phyloP scores from a whole-genome alignment of 2,329 filamentous ascomycete species.

The Penicillium sp. region DNA sequence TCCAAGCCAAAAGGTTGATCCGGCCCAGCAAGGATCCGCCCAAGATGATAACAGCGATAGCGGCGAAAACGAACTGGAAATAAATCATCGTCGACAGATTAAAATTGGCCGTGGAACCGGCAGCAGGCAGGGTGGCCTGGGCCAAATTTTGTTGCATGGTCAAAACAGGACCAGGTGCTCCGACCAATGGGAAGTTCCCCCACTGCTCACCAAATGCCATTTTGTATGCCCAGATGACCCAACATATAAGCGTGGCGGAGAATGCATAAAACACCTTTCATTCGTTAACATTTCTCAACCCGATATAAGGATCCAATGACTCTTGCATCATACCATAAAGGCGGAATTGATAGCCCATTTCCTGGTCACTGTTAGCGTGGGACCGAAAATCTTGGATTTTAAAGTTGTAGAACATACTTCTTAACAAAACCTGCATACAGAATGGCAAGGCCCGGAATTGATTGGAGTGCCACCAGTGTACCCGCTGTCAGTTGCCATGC shows the following conservation, averaged over 20 bases:
- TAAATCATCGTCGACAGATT: not conserved
- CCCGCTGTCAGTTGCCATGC: not conserved
- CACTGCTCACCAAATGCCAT: slow-evolving; percentile 52
- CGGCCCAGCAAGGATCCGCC: not conserved
- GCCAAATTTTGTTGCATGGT: not conserved
- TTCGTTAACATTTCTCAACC: not conserved
- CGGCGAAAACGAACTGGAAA: not conserved
- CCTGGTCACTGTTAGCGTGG: not conserved
- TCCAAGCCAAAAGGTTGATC: not conserved
- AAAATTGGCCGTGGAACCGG: not conserved
- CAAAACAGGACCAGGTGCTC: not conserved
- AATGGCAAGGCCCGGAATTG: not conserved
- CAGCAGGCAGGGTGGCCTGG: not conserved
- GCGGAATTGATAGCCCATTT: not conserved
- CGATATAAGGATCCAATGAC: no score
- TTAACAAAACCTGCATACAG: not conserved
- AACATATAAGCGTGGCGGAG: slow-evolving; percentile 46
- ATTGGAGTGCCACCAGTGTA: not conserved
- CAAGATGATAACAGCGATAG: not conserved
- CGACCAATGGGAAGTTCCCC: slow-evolving; percentile 42
- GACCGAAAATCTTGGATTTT: no score
- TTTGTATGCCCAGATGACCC: slow-evolving; percentile 53
- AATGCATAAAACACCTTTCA: not conserved
- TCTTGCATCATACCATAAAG: not conserved
- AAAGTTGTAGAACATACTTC: not conserved